Percentiles rank a stretch among this genome's conserved stretches.
Conservation (phyloP, 75 land plant species). For the Chamaecyparis obtusa region DNA sequence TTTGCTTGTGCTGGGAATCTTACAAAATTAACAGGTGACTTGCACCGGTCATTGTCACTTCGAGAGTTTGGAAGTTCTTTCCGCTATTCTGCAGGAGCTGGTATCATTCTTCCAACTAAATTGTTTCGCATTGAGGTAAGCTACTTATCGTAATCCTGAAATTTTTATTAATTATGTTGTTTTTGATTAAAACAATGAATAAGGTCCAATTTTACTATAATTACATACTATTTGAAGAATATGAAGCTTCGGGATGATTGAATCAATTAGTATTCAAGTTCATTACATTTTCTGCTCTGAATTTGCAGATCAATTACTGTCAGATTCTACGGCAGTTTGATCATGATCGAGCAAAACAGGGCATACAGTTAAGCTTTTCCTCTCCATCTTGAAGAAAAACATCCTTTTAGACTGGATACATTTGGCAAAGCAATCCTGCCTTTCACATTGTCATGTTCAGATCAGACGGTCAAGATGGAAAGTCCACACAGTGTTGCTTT, state of each 20-base stretch:
- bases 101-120: conserved; percentile 80
- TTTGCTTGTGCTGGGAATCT: conserved; percentile 87
- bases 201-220: not conserved
- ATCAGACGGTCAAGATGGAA: not conserved
- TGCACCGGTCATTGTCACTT: conserved; percentile 33
- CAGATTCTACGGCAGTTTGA: conserved; percentile 62
- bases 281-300: not conserved
- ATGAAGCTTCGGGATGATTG: not conserved
- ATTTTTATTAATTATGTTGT: not conserved
- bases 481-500: not conserved
- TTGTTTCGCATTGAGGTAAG: conserved; percentile 91
- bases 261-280: not conserved
- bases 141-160: not conserved
- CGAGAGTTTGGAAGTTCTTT: conserved; percentile 50
- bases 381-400: conserved; percentile 11
- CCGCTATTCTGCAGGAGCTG: conserved; percentile 73
- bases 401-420: not conserved
- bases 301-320: conserved; percentile 82
- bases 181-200: not conserved
- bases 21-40: conserved; percentile 52
- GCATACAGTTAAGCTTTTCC: conserved; percentile 77
- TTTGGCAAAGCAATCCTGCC: not conserved
- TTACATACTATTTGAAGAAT: not conserved
- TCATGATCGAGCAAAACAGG: conserved; percentile 70
- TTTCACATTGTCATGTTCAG: not conserved